Evolutionary conservation across 331 rosid species (phyloP), one percentile per base, ranked within the genome.

Genomic region (Cydonia oblonga): DNA sequence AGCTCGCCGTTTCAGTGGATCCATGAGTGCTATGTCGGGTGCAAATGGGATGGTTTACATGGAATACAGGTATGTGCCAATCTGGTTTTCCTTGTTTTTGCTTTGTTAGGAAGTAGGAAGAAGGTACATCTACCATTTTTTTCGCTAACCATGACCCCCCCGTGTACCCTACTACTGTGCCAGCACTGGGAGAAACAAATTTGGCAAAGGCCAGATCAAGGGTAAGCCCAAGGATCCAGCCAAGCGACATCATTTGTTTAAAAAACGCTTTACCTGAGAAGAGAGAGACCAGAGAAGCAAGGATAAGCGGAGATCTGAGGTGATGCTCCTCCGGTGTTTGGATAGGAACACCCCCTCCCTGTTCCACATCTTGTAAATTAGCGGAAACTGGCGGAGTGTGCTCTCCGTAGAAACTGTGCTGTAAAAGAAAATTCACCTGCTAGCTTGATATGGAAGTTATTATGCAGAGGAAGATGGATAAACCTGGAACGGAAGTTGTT

Each of bases 21-120:
- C 97, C 42, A 89, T 93, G 98, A 93, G 96, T 65, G 91, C 90
- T 14, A 87, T 93, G 96, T 93, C 98, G 3, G 98, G 98, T 51
- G 96, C 98, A 35, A 85, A 89, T 58, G 97, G 98, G 74, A 87
- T 84, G 91, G 85, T 86, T 71, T 93, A 93, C 83, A 91, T 93
- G 98, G 98, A 93, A 60, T 93, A 91, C 85, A 82, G 98, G 98
- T 91, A 32, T 16, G 28, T n/a, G 72, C 33, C 77, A 22, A 56
- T 69, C 59, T 59, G 53, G 72, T 53, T 57, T 25, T 14, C 68
- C 44, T 23, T 26, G 10, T 60, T 20, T 40, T 52, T 54, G 9
- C 3, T 20, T 11, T n/a, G n/a, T 52, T 49, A 54, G 62, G n/a
- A 42, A 13, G 49, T 60, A 12, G 9, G 5, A 20, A 69, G 20